Evolutionary conservation across 306 rosid species (phyloP), one percentile per base, ranked within the genome.

Genomic region (Geum urbanum): DNA sequence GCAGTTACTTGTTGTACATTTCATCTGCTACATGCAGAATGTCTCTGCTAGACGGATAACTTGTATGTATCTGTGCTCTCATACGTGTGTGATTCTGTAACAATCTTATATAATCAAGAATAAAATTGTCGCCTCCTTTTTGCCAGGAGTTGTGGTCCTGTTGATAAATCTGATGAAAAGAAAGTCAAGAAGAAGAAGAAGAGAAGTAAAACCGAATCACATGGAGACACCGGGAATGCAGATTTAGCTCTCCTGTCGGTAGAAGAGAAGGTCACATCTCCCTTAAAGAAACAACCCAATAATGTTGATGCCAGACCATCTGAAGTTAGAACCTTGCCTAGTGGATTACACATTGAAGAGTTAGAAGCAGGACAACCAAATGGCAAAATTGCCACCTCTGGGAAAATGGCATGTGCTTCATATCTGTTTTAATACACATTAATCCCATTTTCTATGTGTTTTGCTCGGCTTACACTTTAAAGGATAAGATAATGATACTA

Each of bases 311-410:
- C 72, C 10, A 72, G 72, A 54, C 40, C 84, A 63, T 82, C 85
- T 76, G 78, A 82, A 72, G 84, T 79, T 72, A 77, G 63, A 71
- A 74, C 82, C 48, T 82, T 86, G 41, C 74, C 86, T 35, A 84
- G 76, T 55, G 96, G 96, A 62, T 61, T 92, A 40, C 72, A 72
- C 51, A 67, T 90, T 73, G 84, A 88, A 63, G 91, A 82, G 81
- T 71, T 90, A 59, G 89, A 79, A 80, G 63, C 61, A n/a, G 98
- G 92, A 52, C 67, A 54, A 76, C 77, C 81, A 39, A 82, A 85
- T 67, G 84, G 96, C 64, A 90, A 85, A 84, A 64, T 86, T 68
- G 97, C 97, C 43, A 74, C 78, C 49, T 72, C 72, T 0, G 91
- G 92, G 67, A 92, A 75, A 82, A 92, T 80, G 92, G 96, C 77